These are phyloP conservation scores for Solanum infundibuliforme DNA, from an alignment of 257 asterid genomes.

Conservation along the genomic window DNA sequence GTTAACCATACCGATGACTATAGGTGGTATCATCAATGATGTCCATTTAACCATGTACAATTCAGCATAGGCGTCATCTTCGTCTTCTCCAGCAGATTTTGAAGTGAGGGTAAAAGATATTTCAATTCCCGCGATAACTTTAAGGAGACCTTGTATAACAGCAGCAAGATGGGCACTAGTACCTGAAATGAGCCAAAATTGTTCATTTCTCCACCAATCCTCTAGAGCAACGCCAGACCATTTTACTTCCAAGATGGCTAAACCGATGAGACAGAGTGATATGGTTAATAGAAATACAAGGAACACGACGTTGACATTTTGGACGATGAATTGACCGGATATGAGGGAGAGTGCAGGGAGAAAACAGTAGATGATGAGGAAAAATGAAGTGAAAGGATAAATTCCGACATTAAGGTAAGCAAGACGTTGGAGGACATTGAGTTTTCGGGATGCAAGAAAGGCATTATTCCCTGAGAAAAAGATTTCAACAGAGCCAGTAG, in stretches of 20 bases:
- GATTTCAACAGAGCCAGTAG: slow-evolving; percentile 37
- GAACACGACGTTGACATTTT: slow-evolving; percentile 18
- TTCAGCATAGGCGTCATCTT: slow-evolving; percentile 23
- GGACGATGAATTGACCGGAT: slow-evolving; percentile 32
- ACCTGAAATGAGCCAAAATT: slow-evolving; percentile 37
- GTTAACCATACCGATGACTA: slow-evolving; percentile 26
- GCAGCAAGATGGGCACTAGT: slow-evolving; percentile 42
- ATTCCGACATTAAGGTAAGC: slow-evolving; percentile 35
- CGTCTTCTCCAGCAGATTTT: slow-evolving; percentile 26
- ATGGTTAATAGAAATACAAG: slow-evolving; percentile 21
- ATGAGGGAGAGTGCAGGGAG: slow-evolving; percentile 38
- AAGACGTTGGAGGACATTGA: slow-evolving; percentile 24
- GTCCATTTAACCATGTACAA: slow-evolving; percentile 30
- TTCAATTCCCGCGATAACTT: slow-evolving; percentile 35
- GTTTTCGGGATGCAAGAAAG: slow-evolving; percentile 7
- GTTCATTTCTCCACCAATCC: slow-evolving; percentile 41
- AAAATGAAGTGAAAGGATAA: slow-evolving; percentile 31
- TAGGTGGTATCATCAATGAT: slow-evolving; percentile 33
- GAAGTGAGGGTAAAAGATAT: slow-evolving; percentile 36
- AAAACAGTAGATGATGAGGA: slow-evolving; percentile 31
- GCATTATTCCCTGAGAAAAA: slow-evolving; percentile 35
- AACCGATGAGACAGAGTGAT: slow-evolving; percentile 16
- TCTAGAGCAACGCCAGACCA: slow-evolving; percentile 36
- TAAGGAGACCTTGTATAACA: slow-evolving; percentile 31
- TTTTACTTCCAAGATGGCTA: slow-evolving; percentile 28